phyloP scores from a whole-genome alignment of 441 rosid genomes.

The Gossypium lobatum region DNA sequence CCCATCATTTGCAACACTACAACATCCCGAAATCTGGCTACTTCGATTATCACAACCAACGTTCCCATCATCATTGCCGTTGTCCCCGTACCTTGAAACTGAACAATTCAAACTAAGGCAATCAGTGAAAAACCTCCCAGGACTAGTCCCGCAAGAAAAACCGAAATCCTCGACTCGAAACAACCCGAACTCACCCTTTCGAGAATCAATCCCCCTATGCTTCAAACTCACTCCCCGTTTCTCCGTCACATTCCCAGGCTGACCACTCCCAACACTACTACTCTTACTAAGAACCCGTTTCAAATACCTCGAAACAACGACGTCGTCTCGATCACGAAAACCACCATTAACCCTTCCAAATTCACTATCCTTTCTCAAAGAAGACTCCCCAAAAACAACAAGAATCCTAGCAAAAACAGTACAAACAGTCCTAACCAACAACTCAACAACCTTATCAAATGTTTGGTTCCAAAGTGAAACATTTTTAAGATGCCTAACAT shows the following conservation, averaged over 20 bases:
- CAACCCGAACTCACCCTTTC: conserved; percentile 38
- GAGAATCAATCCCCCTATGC: conserved; percentile 29
- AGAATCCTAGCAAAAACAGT: conserved; percentile 75
- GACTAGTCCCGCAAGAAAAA: conserved; percentile 70
- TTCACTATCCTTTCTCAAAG: conserved; percentile 27
- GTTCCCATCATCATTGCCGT: conserved; percentile 33
- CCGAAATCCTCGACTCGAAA: conserved; percentile 51
- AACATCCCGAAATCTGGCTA: conserved; percentile 44
- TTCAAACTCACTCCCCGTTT: conserved; percentile 30
- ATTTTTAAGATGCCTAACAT: conserved; percentile 77
- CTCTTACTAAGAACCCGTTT: conserved; percentile 47
- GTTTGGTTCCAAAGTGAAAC: conserved; percentile 85
- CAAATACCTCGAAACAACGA: conserved; percentile 30
- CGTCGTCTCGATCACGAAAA: conserved; percentile 14
- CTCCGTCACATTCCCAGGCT: conserved; percentile 30
- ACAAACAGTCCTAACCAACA: conserved; percentile 81
- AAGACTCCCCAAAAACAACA: conserved; percentile 59
- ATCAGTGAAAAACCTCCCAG: conserved; percentile 79
- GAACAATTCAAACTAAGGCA: conserved; percentile 78
- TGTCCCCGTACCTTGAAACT: conserved; percentile 31
- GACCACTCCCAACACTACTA: conserved; percentile 23
- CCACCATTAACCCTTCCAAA: conserved; percentile 16
- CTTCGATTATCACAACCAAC: conserved; percentile 31
- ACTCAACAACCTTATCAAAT: conserved; percentile 83
- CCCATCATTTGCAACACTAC: conserved; percentile 28